Conservation (phyloP, 192 early-diverging fungal species). For the Phlyctochytrium bullatum region DNA sequence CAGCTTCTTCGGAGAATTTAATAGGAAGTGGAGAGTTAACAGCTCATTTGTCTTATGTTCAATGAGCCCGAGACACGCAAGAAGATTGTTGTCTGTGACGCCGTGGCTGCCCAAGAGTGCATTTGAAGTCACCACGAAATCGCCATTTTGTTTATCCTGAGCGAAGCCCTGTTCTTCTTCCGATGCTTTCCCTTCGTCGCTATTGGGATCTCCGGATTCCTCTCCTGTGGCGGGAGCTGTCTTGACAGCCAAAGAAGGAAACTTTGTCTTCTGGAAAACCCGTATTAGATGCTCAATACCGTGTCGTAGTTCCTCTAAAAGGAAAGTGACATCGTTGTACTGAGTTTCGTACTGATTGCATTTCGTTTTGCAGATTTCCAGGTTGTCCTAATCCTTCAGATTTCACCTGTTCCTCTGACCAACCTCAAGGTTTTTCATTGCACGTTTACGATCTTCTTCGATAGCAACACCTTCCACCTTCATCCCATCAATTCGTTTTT, state of each 20-base stretch:
- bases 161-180: slow-evolving; percentile 4
- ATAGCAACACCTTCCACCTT: slow-evolving; percentile 38
- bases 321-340: slow-evolving; percentile 32
- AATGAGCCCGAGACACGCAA: slow-evolving; percentile 46
- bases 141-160: slow-evolving; percentile 13
- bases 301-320: slow-evolving; percentile 36
- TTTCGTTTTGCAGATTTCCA: slow-evolving; percentile 32
- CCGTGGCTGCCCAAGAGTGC: slow-evolving; percentile 27
- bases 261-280: slow-evolving; percentile 26
- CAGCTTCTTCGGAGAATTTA: slow-evolving; percentile 48
- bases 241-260: slow-evolving; percentile 11
- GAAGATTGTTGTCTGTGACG: slow-evolving; percentile 47
- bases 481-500: slow-evolving; percentile 44
- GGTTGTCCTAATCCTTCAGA: slow-evolving; percentile 27
- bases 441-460: slow-evolving; percentile 43
- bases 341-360: slow-evolving; percentile 36
- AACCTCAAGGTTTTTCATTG: slow-evolving; percentile 44
- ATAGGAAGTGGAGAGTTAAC: slow-evolving; percentile 47
- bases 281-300: slow-evolving; percentile 38
- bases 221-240: background rate
- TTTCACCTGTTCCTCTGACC: no score
- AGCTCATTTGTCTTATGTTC: slow-evolving; percentile 58
- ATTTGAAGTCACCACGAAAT: slow-evolving; percentile 30
- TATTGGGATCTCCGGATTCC: background rate
- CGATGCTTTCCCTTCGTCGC: background rate